Base-by-base conservation (phyloP, 371 early-diverging fungal species). In the Rhizomucor miehei region DNA sequence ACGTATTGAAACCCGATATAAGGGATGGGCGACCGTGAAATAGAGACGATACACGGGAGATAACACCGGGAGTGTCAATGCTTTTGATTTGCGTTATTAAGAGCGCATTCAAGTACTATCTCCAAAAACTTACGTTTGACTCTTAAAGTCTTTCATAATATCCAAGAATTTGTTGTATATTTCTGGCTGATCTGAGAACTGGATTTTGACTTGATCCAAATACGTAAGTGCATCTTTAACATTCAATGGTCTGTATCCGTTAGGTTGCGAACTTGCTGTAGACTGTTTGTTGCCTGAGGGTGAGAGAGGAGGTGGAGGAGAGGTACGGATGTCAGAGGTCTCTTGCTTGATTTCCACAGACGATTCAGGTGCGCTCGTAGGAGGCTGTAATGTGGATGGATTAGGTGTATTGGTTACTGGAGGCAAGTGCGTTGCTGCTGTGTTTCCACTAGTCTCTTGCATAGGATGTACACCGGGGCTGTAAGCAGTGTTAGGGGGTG, bases 101-200 rank as follows among this genome's bases (percentile, higher is more conserved):
- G 17, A 35, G 34, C 39, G 12, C 10, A 39, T 8, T 17, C 3
- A 9, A 35, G 10, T 44, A 13, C 11, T 20, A 34, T 17, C 3
- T 17, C 13, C 17, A 37, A 40, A 36, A 16, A 75, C 79, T 77
- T 80, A 90, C 91, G 86, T 86, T 63, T 98, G 94, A 59, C 94
- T 90, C 73, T 99, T 99, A 66, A 98, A 99, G 63, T 99, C 99
- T 77, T 97, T 97, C 99, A 99, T 99, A 29, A 98, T 97, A 66
- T 99, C 98, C 63, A 99, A 59, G 70, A 99, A 99, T 59, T 88
- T 84, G 64, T 95, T 97, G 79, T 99, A 99, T 2, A 98, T 93
- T 48, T 93, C 95, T 11, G 98, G 94, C 40, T 92, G 85, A 58
- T 94, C 89, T 19, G 85, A 72, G 69, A 98, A 99, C 61, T 95